Conservation (phyloP, 345 rosid genomes). For the Pugionium dolabratum region DNA sequence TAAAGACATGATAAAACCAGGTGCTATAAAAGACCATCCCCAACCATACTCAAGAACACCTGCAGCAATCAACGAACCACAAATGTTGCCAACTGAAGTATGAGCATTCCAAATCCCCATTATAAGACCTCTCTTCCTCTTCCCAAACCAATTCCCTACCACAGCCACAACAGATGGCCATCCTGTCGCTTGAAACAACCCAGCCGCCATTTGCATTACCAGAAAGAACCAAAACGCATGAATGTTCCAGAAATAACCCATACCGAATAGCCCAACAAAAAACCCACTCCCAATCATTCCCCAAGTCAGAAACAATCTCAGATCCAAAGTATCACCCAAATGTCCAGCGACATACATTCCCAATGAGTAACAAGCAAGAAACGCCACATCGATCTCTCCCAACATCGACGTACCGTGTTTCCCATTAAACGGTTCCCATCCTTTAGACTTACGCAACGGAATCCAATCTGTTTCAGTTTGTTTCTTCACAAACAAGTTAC, state of each 20-base stretch:
- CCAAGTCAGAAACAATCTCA: constrained; percentile 73
- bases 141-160: constrained; percentile 91
- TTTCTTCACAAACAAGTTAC: constrained; percentile 54
- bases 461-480: constrained; percentile 12
- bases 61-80: constrained; percentile 92
- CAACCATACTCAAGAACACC: constrained; percentile 84
- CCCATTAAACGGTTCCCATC: constrained; percentile 85
- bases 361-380: constrained; percentile 77
- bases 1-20: constrained; percentile 65
- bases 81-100: constrained; percentile 86
- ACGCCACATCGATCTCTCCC: constrained; percentile 92
- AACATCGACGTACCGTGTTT: constrained; percentile 69
- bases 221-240: constrained; percentile 72
- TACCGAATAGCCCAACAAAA: constrained; percentile 82
- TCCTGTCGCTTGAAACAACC: constrained; percentile 89
- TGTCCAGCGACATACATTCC: constrained; percentile 95
- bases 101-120: constrained; percentile 99
- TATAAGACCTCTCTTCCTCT: constrained; percentile 89
- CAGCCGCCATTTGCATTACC: constrained; percentile 84
- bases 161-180: constrained; percentile 99
- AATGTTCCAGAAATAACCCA: constrained; percentile 82
- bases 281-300: constrained; percentile 95
- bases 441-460: constrained; percentile 30
- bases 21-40: constrained; percentile 94
- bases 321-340: constrained; percentile 85